These are phyloP conservation scores for Coprinopsis sp. DNA, from an alignment of 768 basidiomycete genomes.

Conservation along the genomic window DNA sequence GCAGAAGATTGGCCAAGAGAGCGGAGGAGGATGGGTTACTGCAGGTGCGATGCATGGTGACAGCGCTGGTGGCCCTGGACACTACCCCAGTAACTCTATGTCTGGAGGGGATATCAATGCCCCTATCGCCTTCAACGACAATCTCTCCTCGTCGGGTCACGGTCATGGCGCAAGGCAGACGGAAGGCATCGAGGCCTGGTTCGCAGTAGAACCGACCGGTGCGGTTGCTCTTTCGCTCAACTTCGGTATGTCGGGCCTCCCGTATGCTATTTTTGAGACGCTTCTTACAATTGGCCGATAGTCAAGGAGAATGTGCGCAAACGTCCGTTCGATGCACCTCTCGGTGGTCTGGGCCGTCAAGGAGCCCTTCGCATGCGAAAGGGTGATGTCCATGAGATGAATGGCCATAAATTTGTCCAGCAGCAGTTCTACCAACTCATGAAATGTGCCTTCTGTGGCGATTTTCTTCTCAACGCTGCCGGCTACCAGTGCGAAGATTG, in stretches of 20 bases:
- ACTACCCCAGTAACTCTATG: conserved; percentile 18
- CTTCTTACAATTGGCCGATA: conserved; percentile 28
- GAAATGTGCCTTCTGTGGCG: conserved; percentile 95
- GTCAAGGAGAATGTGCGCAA: conserved; percentile 98
- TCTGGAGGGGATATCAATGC: conserved; percentile 43
- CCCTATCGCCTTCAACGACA: conserved; percentile 39
- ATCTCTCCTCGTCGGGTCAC: conserved; percentile 1
- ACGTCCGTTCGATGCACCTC: conserved; percentile 83
- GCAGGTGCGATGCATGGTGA: conserved; percentile 84
- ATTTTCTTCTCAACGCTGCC: conserved; percentile 93
- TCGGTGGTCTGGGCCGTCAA: conserved; percentile 91
- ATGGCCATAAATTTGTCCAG: conserved; percentile 97
- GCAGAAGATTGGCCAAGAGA: conserved; percentile 87
- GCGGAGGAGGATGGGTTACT: conserved; percentile 91
- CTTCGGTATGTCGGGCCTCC: conserved; percentile 63
- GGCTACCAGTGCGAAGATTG: conserved; percentile 99
- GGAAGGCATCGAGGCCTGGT: conserved; percentile 96
- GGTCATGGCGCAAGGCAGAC: conserved; percentile 21
- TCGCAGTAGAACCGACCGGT: conserved; percentile 96
- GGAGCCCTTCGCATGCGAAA: conserved; percentile 97
- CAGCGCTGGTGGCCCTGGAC: conserved; percentile 14
- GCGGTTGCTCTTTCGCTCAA: conserved; percentile 84
- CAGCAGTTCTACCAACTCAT: conserved; percentile 98
- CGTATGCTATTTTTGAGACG: conserved; percentile 8
- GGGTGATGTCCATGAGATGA: conserved; percentile 98